Evolutionary conservation across 345 rosid genomes (phyloP).

Genomic region (Triadica sebifera): DNA sequence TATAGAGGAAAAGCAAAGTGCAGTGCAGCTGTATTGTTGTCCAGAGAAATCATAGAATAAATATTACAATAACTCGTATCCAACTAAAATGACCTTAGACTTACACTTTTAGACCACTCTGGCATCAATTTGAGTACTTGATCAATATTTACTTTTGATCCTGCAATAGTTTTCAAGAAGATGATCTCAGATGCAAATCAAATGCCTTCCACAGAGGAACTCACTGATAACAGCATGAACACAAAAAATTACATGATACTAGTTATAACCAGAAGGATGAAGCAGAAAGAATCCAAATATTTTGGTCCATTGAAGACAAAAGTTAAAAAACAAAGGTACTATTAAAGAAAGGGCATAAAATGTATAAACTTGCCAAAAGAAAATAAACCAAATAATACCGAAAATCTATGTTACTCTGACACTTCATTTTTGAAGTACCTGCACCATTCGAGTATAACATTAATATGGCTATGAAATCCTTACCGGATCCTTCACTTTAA

Average conservation of each 20-base stretch:
- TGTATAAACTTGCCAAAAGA: background rate
- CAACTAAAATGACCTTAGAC: slow-evolving; percentile 20
- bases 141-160: slow-evolving; percentile 53
- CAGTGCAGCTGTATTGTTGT: background rate
- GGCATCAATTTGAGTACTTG: slow-evolving; percentile 59
- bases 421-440: no score
- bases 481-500: no score
- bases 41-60: background rate
- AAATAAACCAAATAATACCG: background rate
- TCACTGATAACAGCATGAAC: background rate
- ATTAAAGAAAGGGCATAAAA: background rate
- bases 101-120: slow-evolving; percentile 84
- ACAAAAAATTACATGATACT: background rate
- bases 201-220: slow-evolving; percentile 9
- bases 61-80: background rate
- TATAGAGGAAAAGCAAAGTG: background rate
- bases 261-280: slow-evolving; percentile 6
- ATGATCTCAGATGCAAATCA: slow-evolving; percentile 21
- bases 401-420: no score
- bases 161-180: slow-evolving; percentile 40
- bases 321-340: background rate
- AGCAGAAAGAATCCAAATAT: background rate
- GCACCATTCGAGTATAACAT: no score
- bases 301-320: background rate
- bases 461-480: no score